Evolutionary conservation across 2,329 filamentous ascomycete species (phyloP).

Genomic region (Claviceps capensis): DNA sequence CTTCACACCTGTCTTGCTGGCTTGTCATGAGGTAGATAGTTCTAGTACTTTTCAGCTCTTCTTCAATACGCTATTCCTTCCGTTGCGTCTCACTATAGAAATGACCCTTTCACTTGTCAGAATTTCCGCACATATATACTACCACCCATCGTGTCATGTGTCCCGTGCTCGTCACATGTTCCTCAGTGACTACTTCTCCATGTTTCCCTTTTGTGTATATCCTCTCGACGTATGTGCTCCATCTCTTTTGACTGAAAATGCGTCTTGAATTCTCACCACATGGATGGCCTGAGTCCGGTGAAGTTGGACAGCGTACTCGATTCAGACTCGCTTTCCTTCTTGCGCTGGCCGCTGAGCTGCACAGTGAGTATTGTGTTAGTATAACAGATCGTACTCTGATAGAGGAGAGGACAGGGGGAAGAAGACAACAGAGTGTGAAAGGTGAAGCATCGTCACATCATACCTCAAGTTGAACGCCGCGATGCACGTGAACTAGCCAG

Average conservation of each 20-base stretch:
- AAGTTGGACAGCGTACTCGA: conserved; percentile 39
- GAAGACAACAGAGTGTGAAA: neutral
- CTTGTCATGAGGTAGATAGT: no score
- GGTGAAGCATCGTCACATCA: conserved; percentile 14
- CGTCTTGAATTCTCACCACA: conserved; percentile 3
- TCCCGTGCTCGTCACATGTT: neutral
- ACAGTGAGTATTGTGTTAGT: conserved; percentile 9
- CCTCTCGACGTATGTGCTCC: no score
- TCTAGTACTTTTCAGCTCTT: no score
- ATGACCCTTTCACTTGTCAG: no score
- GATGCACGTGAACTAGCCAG: conserved; percentile 92
- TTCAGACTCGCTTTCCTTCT: conserved; percentile 47
- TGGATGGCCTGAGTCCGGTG: conserved; percentile 29
- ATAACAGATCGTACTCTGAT: neutral
- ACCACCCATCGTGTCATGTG: neutral
- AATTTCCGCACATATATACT: no score
- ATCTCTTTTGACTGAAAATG: no score
- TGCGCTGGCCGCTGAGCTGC: conserved; percentile 55
- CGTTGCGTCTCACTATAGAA: no score
- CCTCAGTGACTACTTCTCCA: no score
- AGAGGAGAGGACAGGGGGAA: neutral
- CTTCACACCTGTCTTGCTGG: no score
- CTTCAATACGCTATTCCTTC: no score
- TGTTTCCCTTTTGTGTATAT: no score
- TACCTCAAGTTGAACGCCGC: conserved; percentile 82